phyloP scores from a whole-genome alignment of 495 filamentous ascomycete species.

The Apiosordaria backusii region DNA sequence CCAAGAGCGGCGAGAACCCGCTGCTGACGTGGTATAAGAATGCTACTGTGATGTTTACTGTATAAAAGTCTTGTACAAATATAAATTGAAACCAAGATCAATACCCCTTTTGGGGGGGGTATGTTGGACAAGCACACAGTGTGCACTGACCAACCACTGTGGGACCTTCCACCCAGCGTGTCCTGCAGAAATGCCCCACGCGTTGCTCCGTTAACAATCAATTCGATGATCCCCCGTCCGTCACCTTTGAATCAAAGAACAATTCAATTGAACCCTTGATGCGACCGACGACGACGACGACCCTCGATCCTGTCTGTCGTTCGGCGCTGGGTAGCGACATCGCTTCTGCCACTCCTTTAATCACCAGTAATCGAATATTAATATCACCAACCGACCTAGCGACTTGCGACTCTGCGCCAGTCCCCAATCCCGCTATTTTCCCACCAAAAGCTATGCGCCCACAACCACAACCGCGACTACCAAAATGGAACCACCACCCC shows the following conservation, averaged over 20 bases:
- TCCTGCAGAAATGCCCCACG: background rate
- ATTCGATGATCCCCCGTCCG: background rate
- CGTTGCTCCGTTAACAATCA: background rate
- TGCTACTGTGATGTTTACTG: constrained; percentile 80
- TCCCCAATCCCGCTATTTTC: no score
- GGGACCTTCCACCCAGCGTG: no score
- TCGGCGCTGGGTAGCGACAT: no score
- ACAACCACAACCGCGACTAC: background rate
- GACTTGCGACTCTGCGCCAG: background rate
- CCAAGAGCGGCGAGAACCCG: constrained; percentile 87
- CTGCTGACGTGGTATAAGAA: constrained; percentile 92
- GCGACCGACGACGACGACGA: no score
- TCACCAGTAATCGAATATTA: no score
- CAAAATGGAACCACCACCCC: constrained; percentile 49
- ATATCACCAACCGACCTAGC: no score
- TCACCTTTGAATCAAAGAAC: no score
- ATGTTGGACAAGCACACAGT: background rate
- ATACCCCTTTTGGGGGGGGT: background rate
- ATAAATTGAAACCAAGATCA: constrained; percentile 1
- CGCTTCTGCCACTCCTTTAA: no score
- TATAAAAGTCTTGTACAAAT: constrained; percentile 38
- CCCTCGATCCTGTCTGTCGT: no score
- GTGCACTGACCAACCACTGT: background rate
- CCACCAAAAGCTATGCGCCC: no score
- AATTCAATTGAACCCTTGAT: no score